Evolutionary conservation across 2,329 filamentous ascomycete species (phyloP).

Genomic region (Arthroderma sp.): DNA sequence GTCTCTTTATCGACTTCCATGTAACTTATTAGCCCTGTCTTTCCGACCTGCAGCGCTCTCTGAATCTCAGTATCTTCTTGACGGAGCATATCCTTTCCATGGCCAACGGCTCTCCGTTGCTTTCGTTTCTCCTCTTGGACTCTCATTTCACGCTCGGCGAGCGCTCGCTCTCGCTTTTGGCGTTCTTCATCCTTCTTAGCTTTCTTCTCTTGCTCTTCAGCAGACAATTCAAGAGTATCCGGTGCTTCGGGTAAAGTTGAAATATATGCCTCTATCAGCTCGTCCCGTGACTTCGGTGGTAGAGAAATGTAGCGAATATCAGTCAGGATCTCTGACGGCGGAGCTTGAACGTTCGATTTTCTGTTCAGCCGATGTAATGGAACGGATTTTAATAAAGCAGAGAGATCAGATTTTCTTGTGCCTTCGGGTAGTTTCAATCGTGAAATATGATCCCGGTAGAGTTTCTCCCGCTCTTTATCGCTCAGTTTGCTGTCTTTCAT

Average conservation of each 20-base stretch:
- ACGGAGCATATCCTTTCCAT: slow-evolving; percentile 28
- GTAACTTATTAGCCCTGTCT: slow-evolving; percentile 27
- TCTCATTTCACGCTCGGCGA: slow-evolving; percentile 30
- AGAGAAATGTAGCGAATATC: slow-evolving; percentile 34
- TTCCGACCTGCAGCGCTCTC: slow-evolving; percentile 31
- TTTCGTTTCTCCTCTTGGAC: slow-evolving; percentile 32
- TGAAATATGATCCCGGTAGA: slow-evolving; percentile 35
- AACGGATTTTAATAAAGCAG: slow-evolving; percentile 30
- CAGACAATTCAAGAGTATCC: slow-evolving; percentile 21
- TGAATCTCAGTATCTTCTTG: slow-evolving; percentile 33
- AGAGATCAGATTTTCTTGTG: slow-evolving; percentile 34
- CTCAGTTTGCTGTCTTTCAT: slow-evolving; percentile 44
- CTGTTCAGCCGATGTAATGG: slow-evolving; percentile 28
- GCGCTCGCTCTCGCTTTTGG: slow-evolving; percentile 31
- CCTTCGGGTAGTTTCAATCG: slow-evolving; percentile 34
- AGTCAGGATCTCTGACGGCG: slow-evolving; percentile 29
- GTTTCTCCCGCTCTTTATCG: slow-evolving; percentile 37
- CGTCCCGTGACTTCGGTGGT: slow-evolving; percentile 24
- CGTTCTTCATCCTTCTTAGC: slow-evolving; percentile 27
- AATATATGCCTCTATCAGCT: slow-evolving; percentile 31
- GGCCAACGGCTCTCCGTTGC: slow-evolving; percentile 26
- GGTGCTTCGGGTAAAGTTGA: slow-evolving; percentile 29
- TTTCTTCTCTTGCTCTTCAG: slow-evolving; percentile 25
- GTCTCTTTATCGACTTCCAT: not conserved
- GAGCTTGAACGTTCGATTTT: slow-evolving; percentile 25